Evolutionary conservation across 495 filamentous ascomycete genomes (phyloP), one percentile per base, ranked within the genome.

Genomic region (Aspergillus funiculosus): DNA sequence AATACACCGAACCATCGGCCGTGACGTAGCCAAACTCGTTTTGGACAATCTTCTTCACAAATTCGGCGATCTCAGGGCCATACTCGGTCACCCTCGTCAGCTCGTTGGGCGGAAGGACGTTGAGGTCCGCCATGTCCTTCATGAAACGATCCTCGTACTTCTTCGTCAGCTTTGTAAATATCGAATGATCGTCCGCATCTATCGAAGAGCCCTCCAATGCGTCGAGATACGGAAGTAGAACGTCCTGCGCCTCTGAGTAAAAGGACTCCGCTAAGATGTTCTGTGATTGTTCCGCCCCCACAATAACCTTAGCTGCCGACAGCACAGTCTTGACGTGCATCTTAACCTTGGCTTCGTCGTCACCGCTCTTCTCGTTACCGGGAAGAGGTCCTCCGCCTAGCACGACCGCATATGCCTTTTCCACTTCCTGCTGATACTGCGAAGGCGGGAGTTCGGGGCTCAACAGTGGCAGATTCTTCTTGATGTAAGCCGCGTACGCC

Each of bases 71-170:
- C 61, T 95, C 80, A 0, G 79, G 77, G 7, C 87, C 86, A 42
- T 90, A 96, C 54, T 95, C 87, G 3, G 87, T 95, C 5, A 96
- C 92, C 28, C 91, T 72, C 1, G 89, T 97, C 17, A 94, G 60
- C 14, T 79, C 77, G 54, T 92, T 85, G 0, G 92, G 90, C 22
- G 79, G 75, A 14, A 90, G 76, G 7, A 94, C 87, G 53, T 98
- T 97, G 43, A 98, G 69, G 5, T 80, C 81, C 38, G 75, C 69
- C 81, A 98, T 87, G 57, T 98, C 92, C 15, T 82, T 76, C 39
- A 80, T 79, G 66, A 96, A 97, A 2, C 86, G 76, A 24, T 78
- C 71, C 61, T 98, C 92, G 71, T 83, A 92, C 53, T 81, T 79
- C 53, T 81, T 72, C 0, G 92, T 94, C 4, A 97, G 73, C 41